Evolutionary conservation across 192 early-diverging fungal species (phyloP), one percentile per base, ranked within the genome.

Genomic region (Entrophospora sp.): DNA sequence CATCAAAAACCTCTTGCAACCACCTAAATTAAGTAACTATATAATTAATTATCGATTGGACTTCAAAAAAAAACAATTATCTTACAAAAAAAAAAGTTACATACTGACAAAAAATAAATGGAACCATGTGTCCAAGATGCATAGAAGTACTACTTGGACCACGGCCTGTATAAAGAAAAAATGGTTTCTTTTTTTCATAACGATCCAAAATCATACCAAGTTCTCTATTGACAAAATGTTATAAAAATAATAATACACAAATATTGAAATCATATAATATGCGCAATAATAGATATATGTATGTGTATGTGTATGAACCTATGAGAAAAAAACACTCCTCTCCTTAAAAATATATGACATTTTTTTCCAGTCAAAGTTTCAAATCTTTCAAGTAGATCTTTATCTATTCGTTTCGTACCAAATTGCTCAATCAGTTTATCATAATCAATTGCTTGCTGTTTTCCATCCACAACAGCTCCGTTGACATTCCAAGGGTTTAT

Each of bases 111-210:
- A 98, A 98, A 22, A 94, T 66, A 74, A 98, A 96, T 37, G 96
- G 96, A 61, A 97, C 78, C 87, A 97, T 92, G 70, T 98, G 96
- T 12, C 96, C 96, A 37, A 94, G 77, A 61, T 97, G 96, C 94
- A 98, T 97, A 74, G 85, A 86, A 28, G 81, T 87, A 57, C 86
- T 83, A 64, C 89, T 90, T 32, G 96, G 96, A 27, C 96, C 96
- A 69, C 96, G 92, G 13, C 96, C 96, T 40, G 96, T 98, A 81
- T 98, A 98, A 57, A 98, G 75, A 71, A 84, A 98, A 73, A 98
- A 98, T 14, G 96, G 96, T 77, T 97, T 93, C 75, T 91, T 91
- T 74, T 94, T 83, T 74, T 98, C 96, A 78, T 87, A 89, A 44
- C 89, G 80, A 77, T 95, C 91, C 40, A 98, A 81, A 62, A 98